A percentile compares a stretch with the other conserved stretches of the same genome.
Evolutionary conservation across 176 grass and related monocot genomes (phyloP).

Genomic region (Secale cereale): DNA sequence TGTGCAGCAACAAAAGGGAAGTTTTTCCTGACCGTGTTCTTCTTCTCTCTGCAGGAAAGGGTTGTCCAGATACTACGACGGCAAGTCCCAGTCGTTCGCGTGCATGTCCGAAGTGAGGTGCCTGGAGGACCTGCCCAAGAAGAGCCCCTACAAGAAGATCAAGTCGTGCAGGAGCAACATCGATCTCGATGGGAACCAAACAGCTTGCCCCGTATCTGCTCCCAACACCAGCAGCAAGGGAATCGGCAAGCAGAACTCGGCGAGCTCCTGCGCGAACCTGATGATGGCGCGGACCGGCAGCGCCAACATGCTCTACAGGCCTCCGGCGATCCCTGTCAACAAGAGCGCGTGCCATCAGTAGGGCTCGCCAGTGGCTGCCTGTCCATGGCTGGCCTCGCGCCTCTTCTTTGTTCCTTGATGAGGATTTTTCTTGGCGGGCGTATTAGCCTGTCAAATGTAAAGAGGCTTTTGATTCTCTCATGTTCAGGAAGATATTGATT

Average conservation of each 20-base stretch:
- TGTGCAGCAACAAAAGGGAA: background rate
- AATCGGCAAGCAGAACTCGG: constrained; percentile 13
- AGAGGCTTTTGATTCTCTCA: constrained; percentile 25
- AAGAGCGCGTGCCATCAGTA: constrained; percentile 54
- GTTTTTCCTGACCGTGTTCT: constrained; percentile 12
- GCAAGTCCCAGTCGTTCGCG: constrained; percentile 80
- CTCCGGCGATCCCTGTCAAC: constrained; percentile 55
- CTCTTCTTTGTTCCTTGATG: background rate
- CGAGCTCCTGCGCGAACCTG: constrained; percentile 55
- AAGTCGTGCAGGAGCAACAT: constrained; percentile 53
- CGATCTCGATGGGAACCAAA: constrained; percentile 39
- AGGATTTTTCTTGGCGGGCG: constrained; percentile 35
- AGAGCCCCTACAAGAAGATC: constrained; percentile 48
- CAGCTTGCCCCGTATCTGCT: background rate
- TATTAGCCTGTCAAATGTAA: constrained; percentile 46
- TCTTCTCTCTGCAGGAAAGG: constrained; percentile 60
- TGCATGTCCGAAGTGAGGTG: constrained; percentile 64
- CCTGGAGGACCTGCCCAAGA: constrained; percentile 74
- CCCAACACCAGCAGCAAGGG: constrained; percentile 14
- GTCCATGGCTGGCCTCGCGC: background rate
- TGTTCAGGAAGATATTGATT: background rate
- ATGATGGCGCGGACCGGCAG: constrained; percentile 39
- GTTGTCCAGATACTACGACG: constrained; percentile 73
- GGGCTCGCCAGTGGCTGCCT: background rate
- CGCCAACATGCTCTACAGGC: constrained; percentile 46